A percentile compares a stretch with the other conserved stretches of the same genome.
phyloP scores from a whole-genome alignment of 352 stramenopile genomes.

The Pythium aristosporum region DNA sequence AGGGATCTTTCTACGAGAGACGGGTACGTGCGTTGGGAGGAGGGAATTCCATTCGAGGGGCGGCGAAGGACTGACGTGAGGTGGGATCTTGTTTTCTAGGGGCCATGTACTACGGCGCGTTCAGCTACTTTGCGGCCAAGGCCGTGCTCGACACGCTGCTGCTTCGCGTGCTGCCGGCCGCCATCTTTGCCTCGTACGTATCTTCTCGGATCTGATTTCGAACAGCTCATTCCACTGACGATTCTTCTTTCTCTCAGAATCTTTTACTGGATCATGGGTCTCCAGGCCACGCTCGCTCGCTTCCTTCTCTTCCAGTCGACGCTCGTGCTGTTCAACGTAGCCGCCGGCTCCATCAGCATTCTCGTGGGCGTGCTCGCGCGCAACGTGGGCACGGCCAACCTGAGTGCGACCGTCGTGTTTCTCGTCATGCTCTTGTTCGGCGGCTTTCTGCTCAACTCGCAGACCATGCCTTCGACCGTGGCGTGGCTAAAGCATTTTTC shows the following conservation, averaged over 20 bases:
- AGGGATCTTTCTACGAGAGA: slow-evolving; percentile 75
- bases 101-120: slow-evolving; percentile 75
- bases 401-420: slow-evolving; percentile 69
- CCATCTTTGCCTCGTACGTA: slow-evolving; percentile 60
- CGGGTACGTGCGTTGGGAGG: slow-evolving; percentile 25
- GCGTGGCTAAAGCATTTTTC: slow-evolving; percentile 79
- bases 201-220: background rate
- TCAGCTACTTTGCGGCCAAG: slow-evolving; percentile 83
- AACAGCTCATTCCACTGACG: background rate
- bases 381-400: slow-evolving; percentile 69
- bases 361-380: slow-evolving; percentile 66
- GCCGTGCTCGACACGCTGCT: slow-evolving; percentile 69
- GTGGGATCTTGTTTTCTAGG: slow-evolving; percentile 22
- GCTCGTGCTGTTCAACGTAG: slow-evolving; percentile 81
- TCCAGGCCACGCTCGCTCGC: slow-evolving; percentile 52
- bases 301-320: slow-evolving; percentile 73
- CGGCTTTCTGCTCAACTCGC: slow-evolving; percentile 85
- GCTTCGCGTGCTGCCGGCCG: slow-evolving; percentile 68
- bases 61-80: too few relatives aligned
- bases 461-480: slow-evolving; percentile 68
- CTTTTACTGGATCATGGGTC: slow-evolving; percentile 87
- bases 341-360: slow-evolving; percentile 70
- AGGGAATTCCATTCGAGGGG: background rate
- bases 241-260: slow-evolving; percentile 33
- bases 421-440: slow-evolving; percentile 84